Evolutionary conservation across 257 asterid genomes (phyloP).

Genomic region (Nicotiana otophora): DNA sequence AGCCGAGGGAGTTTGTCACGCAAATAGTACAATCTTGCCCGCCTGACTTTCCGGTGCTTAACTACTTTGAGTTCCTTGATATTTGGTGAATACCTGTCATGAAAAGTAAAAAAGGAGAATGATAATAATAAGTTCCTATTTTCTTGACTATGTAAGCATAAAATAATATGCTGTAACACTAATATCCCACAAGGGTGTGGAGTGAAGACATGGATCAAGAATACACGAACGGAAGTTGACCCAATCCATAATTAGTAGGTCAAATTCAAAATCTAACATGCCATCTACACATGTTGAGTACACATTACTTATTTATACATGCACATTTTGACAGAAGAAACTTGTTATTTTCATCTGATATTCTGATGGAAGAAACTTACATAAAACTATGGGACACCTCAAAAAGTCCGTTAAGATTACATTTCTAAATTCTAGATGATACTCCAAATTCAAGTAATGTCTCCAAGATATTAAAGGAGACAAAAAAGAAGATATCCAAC

Average conservation of each 20-base stretch:
- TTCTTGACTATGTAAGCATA: neutral
- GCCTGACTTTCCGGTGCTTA: constrained; percentile 82
- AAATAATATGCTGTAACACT: neutral
- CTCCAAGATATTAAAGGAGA: neutral
- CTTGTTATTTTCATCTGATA: neutral
- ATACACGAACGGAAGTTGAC: neutral
- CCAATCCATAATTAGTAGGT: neutral
- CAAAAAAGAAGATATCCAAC: neutral
- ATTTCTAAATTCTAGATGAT: neutral
- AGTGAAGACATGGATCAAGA: neutral
- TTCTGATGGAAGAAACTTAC: too few relatives aligned
- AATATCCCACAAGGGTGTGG: neutral
- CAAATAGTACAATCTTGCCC: constrained; percentile 81
- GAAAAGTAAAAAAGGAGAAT: neutral
- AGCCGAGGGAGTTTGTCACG: constrained; percentile 94
- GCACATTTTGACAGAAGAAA: neutral
- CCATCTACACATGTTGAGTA: neutral
- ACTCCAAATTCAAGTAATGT: neutral
- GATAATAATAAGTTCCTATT: neutral
- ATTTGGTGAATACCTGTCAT: constrained; percentile 74
- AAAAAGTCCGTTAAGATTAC: neutral
- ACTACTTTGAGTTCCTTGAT: constrained; percentile 77
- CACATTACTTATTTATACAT: neutral
- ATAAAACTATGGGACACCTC: neutral
- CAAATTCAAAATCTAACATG: neutral